Evolutionary conservation across 2,329 filamentous ascomycete species (phyloP).

Genomic region (Pseudogymnoascus destructans): DNA sequence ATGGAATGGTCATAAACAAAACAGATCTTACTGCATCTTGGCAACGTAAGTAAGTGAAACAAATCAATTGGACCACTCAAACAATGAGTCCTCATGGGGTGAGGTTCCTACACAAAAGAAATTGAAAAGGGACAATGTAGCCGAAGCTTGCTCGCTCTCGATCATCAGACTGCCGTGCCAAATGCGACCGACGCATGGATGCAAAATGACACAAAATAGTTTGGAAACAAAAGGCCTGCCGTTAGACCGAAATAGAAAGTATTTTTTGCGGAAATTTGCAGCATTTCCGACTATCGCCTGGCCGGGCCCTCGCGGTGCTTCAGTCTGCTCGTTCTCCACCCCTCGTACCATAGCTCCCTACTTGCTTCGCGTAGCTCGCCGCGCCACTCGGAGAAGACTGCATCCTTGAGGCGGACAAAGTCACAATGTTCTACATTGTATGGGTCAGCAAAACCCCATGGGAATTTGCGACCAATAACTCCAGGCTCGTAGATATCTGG

Average conservation of each 20-base stretch:
- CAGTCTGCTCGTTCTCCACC: conserved; percentile 69
- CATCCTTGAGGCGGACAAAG: conserved; percentile 79
- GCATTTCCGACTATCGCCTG: background rate
- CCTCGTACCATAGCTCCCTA: conserved; percentile 87
- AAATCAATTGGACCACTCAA: conserved; percentile 5
- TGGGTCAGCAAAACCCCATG: conserved; percentile 94
- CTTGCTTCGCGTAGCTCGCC: conserved; percentile 80
- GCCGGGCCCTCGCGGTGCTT: conserved; percentile 26
- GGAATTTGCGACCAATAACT: conserved; percentile 73
- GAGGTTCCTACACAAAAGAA: conserved; percentile 6
- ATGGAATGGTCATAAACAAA: conserved; percentile 9
- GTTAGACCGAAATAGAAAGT: conserved; percentile 7
- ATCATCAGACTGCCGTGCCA: background rate
- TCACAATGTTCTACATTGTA: conserved; percentile 88
- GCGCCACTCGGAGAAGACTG: conserved; percentile 88
- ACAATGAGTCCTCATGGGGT: background rate
- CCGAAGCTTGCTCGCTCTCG: conserved; percentile 4
- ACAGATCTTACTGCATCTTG: conserved; percentile 6
- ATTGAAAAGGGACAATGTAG: conserved; percentile 2
- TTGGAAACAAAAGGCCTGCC: conserved; percentile 7
- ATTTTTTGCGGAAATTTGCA: background rate
- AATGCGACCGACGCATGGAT: conserved; percentile 5
- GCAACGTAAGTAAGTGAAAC: conserved; percentile 8
- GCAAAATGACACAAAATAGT: conserved; percentile 7
- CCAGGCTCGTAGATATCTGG: conserved; percentile 80